Evolutionary conservation across 129 eudicot species (phyloP).

Genomic region (Erigeron canadensis): DNA sequence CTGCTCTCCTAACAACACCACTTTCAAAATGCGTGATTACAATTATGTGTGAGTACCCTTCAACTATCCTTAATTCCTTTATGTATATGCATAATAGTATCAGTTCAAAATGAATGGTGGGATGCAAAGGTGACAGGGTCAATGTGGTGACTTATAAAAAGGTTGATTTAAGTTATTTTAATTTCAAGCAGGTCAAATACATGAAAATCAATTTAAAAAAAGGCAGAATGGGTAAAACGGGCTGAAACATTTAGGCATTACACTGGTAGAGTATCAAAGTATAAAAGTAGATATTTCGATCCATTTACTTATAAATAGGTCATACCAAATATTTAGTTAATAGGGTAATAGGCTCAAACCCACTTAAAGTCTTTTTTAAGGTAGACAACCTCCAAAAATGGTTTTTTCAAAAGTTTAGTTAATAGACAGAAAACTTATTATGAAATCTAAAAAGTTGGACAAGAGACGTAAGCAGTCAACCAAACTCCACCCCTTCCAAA

Average conservation of each 20-base stretch:
- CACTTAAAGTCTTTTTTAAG: no score
- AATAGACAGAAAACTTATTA: not conserved
- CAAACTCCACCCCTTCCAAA: no score
- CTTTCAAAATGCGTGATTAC: constrained; percentile 97
- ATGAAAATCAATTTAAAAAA: not conserved
- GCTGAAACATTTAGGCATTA: not conserved
- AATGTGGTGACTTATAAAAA: not conserved
- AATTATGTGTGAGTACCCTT: constrained; percentile 91
- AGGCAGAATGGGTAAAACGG: not conserved
- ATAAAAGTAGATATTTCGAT: no score
- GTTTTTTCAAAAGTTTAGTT: not conserved
- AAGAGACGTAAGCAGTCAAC: no score
- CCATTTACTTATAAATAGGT: not conserved
- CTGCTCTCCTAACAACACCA: constrained; percentile 94
- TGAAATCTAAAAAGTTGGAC: not conserved
- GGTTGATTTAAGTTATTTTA: not conserved
- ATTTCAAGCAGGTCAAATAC: constrained; percentile 11
- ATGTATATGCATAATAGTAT: constrained; percentile 54
- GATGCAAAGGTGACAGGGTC: not conserved
- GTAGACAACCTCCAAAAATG: no score
- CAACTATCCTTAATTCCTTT: constrained; percentile 89
- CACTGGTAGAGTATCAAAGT: no score
- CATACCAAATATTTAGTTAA: no score
- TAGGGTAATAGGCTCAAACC: no score
- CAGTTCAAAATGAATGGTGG: constrained; percentile 8